Percentiles rank a stretch among this genome's conserved stretches.
Evolutionary conservation across 2,329 filamentous ascomycete genomes (phyloP).

Genomic region (Scedosporium dehoogii): DNA sequence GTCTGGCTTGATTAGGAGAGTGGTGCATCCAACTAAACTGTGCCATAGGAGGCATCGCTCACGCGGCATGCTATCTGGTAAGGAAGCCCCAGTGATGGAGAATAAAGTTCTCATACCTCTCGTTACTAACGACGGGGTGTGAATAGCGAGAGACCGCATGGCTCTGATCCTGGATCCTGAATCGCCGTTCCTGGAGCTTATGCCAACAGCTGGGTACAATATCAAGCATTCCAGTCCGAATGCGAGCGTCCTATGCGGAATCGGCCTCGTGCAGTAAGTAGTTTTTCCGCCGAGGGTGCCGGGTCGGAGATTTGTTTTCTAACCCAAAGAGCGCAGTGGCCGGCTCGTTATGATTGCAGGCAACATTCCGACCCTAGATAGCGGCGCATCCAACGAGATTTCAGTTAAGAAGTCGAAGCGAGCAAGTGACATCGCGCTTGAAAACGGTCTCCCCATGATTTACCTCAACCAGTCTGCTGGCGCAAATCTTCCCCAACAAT

Average conservation of each 20-base stretch:
- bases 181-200: constrained; percentile 6
- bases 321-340: not conserved
- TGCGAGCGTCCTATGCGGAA: constrained; percentile 2
- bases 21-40: not conserved
- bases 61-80: constrained; percentile 6
- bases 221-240: constrained; percentile 7
- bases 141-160: constrained; percentile 1
- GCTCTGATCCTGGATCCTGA: constrained; percentile 5
- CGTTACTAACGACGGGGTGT: too few relatives aligned
- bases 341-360: constrained; percentile 6
- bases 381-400: constrained; percentile 5
- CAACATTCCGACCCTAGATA: constrained; percentile 6
- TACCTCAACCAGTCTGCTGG: constrained; percentile 6
- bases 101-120: not conserved
- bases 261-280: constrained; percentile 6
- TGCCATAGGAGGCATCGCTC: constrained; percentile 1
- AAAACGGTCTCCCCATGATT: constrained; percentile 6
- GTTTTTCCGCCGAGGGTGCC: not conserved
- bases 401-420: constrained; percentile 3
- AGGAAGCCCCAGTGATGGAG: not conserved
- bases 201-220: constrained; percentile 2
- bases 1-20: not conserved
- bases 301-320: not conserved
- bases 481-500: constrained; percentile 5
- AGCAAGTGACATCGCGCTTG: constrained; percentile 1